Conservation (phyloP, 257 asterid species). For the Gentiana macrophylla region DNA sequence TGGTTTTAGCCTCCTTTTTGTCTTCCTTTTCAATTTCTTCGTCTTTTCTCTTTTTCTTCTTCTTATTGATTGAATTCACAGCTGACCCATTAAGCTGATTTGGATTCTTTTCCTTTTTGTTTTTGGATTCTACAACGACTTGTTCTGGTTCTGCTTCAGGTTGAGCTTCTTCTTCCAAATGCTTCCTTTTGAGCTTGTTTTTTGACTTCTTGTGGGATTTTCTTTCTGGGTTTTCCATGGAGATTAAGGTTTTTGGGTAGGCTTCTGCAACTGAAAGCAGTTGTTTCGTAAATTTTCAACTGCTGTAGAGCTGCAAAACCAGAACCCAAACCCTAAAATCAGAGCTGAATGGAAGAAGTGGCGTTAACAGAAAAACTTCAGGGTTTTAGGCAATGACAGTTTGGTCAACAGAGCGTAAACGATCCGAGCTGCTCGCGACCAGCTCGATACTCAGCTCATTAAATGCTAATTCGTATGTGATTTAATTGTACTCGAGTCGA, state of each 20-base stretch:
- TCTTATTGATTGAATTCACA: constrained; percentile 20
- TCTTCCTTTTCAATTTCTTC: constrained; percentile 19
- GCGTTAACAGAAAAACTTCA: not conserved
- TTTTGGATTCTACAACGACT: constrained; percentile 22
- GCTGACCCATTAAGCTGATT: constrained; percentile 20
- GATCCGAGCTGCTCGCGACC: too few relatives aligned
- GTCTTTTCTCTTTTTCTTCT: constrained; percentile 13
- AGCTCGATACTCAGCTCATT: too few relatives aligned
- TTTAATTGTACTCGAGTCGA: too few relatives aligned
- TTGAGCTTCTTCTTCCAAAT: constrained; percentile 34
- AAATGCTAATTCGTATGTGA: too few relatives aligned
- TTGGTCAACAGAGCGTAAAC: too few relatives aligned
- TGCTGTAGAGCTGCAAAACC: too few relatives aligned
- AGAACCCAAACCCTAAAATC: constrained; percentile 24
- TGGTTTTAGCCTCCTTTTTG: constrained; percentile 21
- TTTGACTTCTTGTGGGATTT: constrained; percentile 45
- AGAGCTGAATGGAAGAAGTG: not conserved
- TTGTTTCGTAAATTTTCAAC: constrained; percentile 19
- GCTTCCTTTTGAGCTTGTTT: constrained; percentile 57
- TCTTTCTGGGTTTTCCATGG: constrained; percentile 24
- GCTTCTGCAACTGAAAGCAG: not conserved
- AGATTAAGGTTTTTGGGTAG: constrained; percentile 10
- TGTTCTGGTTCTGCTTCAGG: constrained; percentile 16
- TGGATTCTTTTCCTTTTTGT: constrained; percentile 17
- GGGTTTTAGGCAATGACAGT: constrained; percentile 11